Percentiles rank a stretch among this genome's conserved stretches.
phyloP scores from a whole-genome alignment of 176 grass and related monocot species.

The Areca catechu region DNA sequence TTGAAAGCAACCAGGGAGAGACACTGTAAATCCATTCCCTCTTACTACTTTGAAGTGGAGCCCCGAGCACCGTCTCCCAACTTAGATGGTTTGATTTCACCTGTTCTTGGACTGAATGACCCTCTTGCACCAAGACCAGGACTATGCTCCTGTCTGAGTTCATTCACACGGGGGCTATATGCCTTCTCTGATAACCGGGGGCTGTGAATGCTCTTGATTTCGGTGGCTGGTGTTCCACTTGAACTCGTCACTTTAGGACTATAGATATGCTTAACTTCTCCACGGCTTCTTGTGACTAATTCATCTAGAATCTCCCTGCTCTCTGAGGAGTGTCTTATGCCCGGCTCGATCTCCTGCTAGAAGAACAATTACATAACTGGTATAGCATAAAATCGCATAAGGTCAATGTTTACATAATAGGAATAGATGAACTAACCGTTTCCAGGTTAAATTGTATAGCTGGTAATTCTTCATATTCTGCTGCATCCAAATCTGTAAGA shows the following conservation, averaged over 20 bases:
- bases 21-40: neutral
- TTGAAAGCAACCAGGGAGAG: neutral
- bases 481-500: slow-evolving; percentile 83
- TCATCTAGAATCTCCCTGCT: slow-evolving; percentile 71
- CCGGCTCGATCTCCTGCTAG: slow-evolving; percentile 52
- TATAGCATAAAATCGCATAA: neutral
- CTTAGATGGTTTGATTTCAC: slow-evolving; percentile 37
- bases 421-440: slow-evolving; percentile 30
- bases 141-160: slow-evolving; percentile 58
- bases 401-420: neutral
- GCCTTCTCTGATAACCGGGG: slow-evolving; percentile 73
- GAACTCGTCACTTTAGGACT: slow-evolving; percentile 94
- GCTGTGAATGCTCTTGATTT: slow-evolving; percentile 54
- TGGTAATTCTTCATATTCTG: slow-evolving; percentile 77
- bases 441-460: slow-evolving; percentile 74
- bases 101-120: slow-evolving; percentile 33
- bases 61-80: slow-evolving; percentile 27
- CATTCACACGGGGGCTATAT: slow-evolving; percentile 54
- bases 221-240: slow-evolving; percentile 55
- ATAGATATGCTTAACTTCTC: slow-evolving; percentile 81
- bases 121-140: slow-evolving; percentile 10
- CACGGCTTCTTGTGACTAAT: slow-evolving; percentile 81
- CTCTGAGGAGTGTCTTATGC: slow-evolving; percentile 32
- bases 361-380: slow-evolving; percentile 21
- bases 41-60: slow-evolving; percentile 16